These are phyloP conservation scores for Phytophthora pinifolia DNA, from an alignment of 352 stramenopile genomes.

Conservation along the genomic window DNA sequence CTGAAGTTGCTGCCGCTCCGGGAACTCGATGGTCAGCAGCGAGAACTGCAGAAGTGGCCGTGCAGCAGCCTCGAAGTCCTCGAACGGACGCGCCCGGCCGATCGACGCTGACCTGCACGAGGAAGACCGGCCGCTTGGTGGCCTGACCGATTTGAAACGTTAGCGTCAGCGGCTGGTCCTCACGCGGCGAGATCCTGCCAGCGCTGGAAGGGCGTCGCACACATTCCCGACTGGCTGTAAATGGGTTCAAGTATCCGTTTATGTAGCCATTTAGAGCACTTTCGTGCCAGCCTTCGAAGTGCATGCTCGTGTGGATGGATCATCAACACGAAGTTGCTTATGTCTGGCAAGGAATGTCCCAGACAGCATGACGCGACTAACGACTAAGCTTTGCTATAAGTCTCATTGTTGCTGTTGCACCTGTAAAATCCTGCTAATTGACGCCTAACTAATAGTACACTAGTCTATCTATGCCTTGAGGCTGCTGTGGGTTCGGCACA, in stretches of 20 bases:
- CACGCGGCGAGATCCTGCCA: slow-evolving; percentile 20
- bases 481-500: slow-evolving; percentile 29
- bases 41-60: slow-evolving; percentile 39
- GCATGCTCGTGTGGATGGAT: no score
- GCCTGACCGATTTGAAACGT: slow-evolving; percentile 11
- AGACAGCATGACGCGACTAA: no score
- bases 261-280: no score
- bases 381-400: slow-evolving; percentile 10
- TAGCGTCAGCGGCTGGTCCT: slow-evolving; percentile 27
- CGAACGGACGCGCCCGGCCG: slow-evolving; percentile 13
- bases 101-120: slow-evolving; percentile 25
- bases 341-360: no score
- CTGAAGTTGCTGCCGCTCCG: slow-evolving; percentile 28
- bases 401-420: slow-evolving; percentile 1
- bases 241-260: slow-evolving; percentile 21
- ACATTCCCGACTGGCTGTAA: background rate
- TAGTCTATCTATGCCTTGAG: slow-evolving; percentile 16
- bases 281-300: no score
- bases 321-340: no score
- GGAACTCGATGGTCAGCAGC: slow-evolving; percentile 32
- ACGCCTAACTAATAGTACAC: slow-evolving; percentile 13
- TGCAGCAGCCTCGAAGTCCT: slow-evolving; percentile 35
- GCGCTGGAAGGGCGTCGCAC: slow-evolving; percentile 1
- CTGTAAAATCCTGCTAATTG: slow-evolving; percentile 8
- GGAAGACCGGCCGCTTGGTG: slow-evolving; percentile 21